These are phyloP conservation scores for Cichorium intybus DNA, from an alignment of 140 eudicot species.

Conservation along the genomic window DNA sequence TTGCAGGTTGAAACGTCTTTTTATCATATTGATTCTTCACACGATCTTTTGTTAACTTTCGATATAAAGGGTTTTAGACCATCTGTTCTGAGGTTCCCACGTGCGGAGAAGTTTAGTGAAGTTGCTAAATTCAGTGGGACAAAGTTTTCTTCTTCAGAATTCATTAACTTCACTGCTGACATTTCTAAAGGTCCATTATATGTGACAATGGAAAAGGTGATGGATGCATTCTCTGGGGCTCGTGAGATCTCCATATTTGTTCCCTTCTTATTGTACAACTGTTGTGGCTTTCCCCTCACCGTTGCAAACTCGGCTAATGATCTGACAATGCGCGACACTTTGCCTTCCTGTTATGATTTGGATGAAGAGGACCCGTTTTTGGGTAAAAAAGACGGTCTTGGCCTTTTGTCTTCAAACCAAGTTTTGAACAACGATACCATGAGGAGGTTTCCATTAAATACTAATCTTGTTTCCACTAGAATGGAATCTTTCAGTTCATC, in stretches of 20 bases:
- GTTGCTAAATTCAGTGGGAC: slow-evolving; percentile 84
- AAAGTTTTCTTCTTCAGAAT: slow-evolving; percentile 69
- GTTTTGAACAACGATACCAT: slow-evolving; percentile 27
- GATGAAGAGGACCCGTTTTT: slow-evolving; percentile 43
- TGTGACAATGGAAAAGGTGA: slow-evolving; percentile 80
- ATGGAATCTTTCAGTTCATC: slow-evolving; percentile 29
- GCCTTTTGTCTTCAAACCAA: slow-evolving; percentile 51
- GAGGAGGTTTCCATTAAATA: slow-evolving; percentile 28
- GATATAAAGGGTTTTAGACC: slow-evolving; percentile 61
- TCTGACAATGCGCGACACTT: slow-evolving; percentile 39
- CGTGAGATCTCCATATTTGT: slow-evolving; percentile 87
- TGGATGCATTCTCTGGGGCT: slow-evolving; percentile 93
- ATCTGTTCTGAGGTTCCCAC: slow-evolving; percentile 74
- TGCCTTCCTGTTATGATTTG: slow-evolving; percentile 82
- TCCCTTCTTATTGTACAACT: slow-evolving; percentile 76
- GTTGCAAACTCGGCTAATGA: slow-evolving; percentile 57
- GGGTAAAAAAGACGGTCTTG: slow-evolving; percentile 67
- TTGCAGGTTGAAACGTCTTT: slow-evolving; percentile 91
- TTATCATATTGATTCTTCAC: slow-evolving; percentile 87
- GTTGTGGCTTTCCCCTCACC: slow-evolving; percentile 75
- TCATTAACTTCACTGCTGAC: slow-evolving; percentile 54
- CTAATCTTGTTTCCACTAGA: slow-evolving; percentile 41
- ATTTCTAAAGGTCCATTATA: slow-evolving; percentile 54
- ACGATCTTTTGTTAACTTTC: slow-evolving; percentile 69
- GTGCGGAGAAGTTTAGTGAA: slow-evolving; percentile 74